Evolutionary conservation across 169 alveolate species (phyloP), one percentile per base, ranked within the genome.

Genomic region (Eimeria brunetti): DNA sequence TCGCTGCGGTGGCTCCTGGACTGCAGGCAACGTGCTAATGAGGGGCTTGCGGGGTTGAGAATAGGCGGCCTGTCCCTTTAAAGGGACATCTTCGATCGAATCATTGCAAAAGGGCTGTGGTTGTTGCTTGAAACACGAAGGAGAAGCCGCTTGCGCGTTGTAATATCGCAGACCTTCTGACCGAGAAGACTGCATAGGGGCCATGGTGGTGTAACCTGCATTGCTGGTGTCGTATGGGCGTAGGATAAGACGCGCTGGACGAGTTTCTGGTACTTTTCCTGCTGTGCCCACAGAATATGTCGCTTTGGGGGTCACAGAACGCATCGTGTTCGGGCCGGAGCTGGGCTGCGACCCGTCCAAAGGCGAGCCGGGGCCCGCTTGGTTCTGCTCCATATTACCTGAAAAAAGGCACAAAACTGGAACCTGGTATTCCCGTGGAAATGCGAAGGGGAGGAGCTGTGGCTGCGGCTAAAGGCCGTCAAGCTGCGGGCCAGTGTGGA

Each of bases 191-290:
- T 85, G 81, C 33, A 36, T 11, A 9, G 92, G 69, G 20, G 92
- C 16, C 80, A 62, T 85, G 49, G 60, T 51, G 38, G 80, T 20
- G 60, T 85, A 41, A 60, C 80, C 92, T 85, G 92, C 11, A 30
- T 53, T 36, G 62, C 20, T 62, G 62, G 38, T 12, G 56, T 85
- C 92, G 44, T 60, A 62, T 0, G 92, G 92, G 18, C 81, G 92
- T 46, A 85, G 51, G 41, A 85, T 85, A 22, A 85, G 92, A 36
- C 92, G 92, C 30, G 92, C 92, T 38, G 92, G 92, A 24, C 92
- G 92, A 6, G 92, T 38, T 36, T 62, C 92, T 38, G 92, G 92
- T 20, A 85, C 71, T 33, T 36, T 46, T 46, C 92, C 81, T 36
- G 81, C 92, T 20, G 92, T 51, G 30, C 60, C 41, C 92, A 85